Base-by-base conservation (phyloP, 805 yeast genomes). In the Metschnikowia koreensis region DNA sequence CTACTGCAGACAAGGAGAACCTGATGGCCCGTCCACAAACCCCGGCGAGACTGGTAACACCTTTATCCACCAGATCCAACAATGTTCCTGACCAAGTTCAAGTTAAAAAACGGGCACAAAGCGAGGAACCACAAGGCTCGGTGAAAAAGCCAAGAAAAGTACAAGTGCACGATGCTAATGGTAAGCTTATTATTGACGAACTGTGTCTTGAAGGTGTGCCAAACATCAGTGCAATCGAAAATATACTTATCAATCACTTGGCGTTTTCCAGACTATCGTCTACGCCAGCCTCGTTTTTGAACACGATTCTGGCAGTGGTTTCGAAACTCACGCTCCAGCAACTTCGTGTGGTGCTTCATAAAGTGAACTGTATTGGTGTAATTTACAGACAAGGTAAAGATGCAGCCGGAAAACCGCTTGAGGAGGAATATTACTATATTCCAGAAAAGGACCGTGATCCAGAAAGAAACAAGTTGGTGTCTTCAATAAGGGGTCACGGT, bases 401-500 rank as follows among this genome's bases (percentile, higher is more conserved):
- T 69, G 97, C 98, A 2, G 96, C 97, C 2, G 99, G 98, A 10
- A 90, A 91, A 67, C 89, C 88, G 3, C 75, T 94, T 55, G 98
- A 93, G 59, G 96, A 90, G 66, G 97, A 94, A 66, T 94, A 89
- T 65, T 94, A 91, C 68, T 94, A 94, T 65, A 83, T 85, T 51
- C 84, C 91, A 3, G 98, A 91, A 59, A 79, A 83, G 43, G 99
- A 94, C 68, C 65, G 70, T 37, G 96, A 93, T 63, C 62, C 65
- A 28, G 83, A 83, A 44, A 83, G 99, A 65, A 83, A 82, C 39
- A 68, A 69, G 44, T 70, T 91, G 57, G 96, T 92, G 6, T 80
- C 82, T 46, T 84, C 87, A 42, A 73, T 90, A 48, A 87, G 89
- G 65, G 97, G 97, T 10, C 80, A 82, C 61, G 89, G 93, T 0